Evolutionary conservation across 2,329 filamentous ascomycete genomes (phyloP).

Genomic region (Thielaviopsis ethacetica): DNA sequence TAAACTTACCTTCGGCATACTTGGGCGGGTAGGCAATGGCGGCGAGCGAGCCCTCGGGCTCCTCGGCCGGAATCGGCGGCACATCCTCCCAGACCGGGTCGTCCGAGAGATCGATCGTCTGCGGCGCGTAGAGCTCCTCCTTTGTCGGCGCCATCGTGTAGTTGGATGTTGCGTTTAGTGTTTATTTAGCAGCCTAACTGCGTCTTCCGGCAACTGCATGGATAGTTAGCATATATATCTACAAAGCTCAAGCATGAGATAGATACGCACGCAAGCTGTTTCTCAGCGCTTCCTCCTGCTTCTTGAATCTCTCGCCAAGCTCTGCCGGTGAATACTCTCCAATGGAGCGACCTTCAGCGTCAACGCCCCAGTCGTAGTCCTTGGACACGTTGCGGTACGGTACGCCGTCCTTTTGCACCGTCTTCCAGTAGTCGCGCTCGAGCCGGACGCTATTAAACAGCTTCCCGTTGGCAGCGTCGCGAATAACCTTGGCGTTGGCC

Average conservation of each 20-base stretch:
- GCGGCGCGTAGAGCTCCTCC: conserved; percentile 36
- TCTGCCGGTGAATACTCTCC: conserved; percentile 31
- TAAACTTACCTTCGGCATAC: conserved; percentile 55
- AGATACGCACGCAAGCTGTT: conserved; percentile 20
- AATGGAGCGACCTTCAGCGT: conserved; percentile 32
- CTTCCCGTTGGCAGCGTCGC: conserved; percentile 22
- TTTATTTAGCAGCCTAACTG: not conserved
- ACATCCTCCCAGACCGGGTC: conserved; percentile 70
- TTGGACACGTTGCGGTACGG: conserved; percentile 28
- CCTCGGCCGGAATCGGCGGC: conserved; percentile 64
- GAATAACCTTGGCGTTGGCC: conserved; percentile 29
- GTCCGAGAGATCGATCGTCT: conserved; percentile 34
- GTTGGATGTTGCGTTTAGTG: conserved; percentile 5
- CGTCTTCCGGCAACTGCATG: conserved; percentile 1
- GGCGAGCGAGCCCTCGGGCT: conserved; percentile 73
- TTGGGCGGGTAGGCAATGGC: conserved; percentile 80
- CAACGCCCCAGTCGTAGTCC: conserved; percentile 28
- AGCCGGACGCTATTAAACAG: conserved; percentile 27
- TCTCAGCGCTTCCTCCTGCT: conserved; percentile 26
- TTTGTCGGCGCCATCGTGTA: conserved; percentile 35
- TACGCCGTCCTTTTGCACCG: conserved; percentile 33
- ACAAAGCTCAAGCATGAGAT: conserved; percentile 23
- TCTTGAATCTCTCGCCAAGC: conserved; percentile 26
- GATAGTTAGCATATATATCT: not conserved
- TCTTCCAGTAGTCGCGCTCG: conserved; percentile 42